phyloP scores from a whole-genome alignment of 73 alveolate genomes.

The Stentor coeruleus region DNA sequence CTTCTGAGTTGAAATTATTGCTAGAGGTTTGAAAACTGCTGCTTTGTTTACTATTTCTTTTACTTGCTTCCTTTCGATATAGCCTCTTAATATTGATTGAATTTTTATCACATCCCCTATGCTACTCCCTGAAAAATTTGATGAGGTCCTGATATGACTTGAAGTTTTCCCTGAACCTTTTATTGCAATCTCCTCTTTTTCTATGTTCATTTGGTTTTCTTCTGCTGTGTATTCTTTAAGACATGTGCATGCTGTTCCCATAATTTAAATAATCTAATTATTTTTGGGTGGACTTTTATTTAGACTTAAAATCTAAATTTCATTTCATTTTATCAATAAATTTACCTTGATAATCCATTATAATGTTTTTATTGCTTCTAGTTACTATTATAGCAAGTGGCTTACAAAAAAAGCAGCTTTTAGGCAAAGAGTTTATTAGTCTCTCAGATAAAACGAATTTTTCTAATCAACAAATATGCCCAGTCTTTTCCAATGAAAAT shows the following conservation, averaged over 20 bases:
- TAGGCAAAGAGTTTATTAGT: no score
- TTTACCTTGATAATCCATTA: no score
- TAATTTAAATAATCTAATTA: not conserved
- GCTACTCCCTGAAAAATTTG: not conserved
- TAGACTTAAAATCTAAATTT: no score
- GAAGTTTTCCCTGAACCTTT: not conserved
- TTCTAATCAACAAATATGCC: no score
- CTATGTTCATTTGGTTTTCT: slow-evolving; percentile 9
- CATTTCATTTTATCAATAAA: no score
- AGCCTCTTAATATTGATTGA: slow-evolving; percentile 5
- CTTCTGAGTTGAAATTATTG: not conserved
- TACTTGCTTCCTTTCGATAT: not conserved
- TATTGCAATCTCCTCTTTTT: not conserved
- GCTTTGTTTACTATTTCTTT: not conserved
- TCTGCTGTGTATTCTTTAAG: slow-evolving; percentile 17
- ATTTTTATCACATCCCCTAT: not conserved
- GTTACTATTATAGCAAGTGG: no score
- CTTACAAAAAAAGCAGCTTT: no score
- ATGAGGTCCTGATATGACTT: not conserved
- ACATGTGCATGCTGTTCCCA: slow-evolving; percentile 26
- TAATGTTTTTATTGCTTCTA: no score
- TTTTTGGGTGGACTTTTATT: no score
- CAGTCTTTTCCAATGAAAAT: no score
- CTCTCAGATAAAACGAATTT: no score
- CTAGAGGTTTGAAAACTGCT: not conserved